A percentile compares a stretch with the other conserved stretches of the same genome.
phyloP scores from a whole-genome alignment of 2,329 filamentous ascomycete genomes.

The Ceratocystis colombiana region DNA sequence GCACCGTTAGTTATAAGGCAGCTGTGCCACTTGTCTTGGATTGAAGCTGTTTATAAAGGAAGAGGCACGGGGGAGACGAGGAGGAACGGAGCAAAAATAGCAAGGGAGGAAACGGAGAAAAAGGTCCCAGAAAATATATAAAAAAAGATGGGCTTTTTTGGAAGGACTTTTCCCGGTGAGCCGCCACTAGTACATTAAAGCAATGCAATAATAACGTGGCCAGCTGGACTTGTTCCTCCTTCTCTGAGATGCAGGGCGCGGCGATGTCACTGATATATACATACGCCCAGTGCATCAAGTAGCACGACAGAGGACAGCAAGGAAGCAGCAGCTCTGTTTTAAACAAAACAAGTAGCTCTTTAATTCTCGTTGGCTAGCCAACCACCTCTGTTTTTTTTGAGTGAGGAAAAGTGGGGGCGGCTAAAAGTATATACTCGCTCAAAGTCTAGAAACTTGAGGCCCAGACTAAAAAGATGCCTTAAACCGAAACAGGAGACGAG shows the following conservation, averaged over 20 bases:
- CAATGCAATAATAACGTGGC: no score
- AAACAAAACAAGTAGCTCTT: background rate
- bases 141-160: background rate
- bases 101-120: background rate
- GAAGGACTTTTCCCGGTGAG: no score
- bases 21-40: conserved; percentile 2
- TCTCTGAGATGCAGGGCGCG: no score
- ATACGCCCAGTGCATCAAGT: no score
- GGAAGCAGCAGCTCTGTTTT: no score
- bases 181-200: no score
- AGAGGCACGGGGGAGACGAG: background rate
- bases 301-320: no score
- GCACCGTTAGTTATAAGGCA: background rate
- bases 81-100: background rate
- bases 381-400: conserved; percentile 13
- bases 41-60: conserved; percentile 2
- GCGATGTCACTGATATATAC: no score
- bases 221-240: no score
- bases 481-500: conserved; percentile 3
- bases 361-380: conserved; percentile 13
- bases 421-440: background rate
- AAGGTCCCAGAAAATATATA: background rate
- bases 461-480: conserved; percentile 4
- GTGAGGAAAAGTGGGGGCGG: background rate
- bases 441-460: no score